Conservation (phyloP, 2,329 filamentous ascomycete genomes). For the Dryadomyces quercivorus region DNA sequence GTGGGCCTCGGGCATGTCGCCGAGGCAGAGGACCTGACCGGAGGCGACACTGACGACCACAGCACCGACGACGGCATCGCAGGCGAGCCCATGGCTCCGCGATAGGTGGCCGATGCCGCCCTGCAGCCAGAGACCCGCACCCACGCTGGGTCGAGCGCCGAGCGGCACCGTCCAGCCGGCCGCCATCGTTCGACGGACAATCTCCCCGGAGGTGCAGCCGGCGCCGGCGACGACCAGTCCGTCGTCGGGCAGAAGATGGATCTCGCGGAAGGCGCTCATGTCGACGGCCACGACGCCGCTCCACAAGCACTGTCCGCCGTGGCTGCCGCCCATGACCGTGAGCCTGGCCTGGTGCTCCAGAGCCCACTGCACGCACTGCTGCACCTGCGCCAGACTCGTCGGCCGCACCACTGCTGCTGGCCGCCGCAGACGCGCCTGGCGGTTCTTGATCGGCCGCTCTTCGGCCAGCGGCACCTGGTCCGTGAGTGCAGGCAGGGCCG, state of each 20-base stretch:
- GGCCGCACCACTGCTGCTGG: conserved; percentile 34
- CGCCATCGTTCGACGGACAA: conserved; percentile 33
- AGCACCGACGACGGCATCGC: conserved; percentile 48
- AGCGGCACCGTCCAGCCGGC: conserved; percentile 43
- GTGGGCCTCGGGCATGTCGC: conserved; percentile 34
- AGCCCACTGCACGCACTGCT: conserved; percentile 45
- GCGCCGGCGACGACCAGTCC: conserved; percentile 35
- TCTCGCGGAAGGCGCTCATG: conserved; percentile 41
- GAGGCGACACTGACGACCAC: conserved; percentile 39
- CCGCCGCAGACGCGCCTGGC: conserved; percentile 31
- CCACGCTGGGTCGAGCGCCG: conserved; percentile 50
- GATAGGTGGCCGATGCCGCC: conserved; percentile 52
- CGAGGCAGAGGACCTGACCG: conserved; percentile 35
- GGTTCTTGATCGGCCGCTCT: conserved; percentile 32
- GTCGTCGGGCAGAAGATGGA: conserved; percentile 27
- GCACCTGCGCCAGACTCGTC: conserved; percentile 33
- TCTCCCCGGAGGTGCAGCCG: conserved; percentile 45
- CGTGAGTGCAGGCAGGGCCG: conserved; percentile 27
- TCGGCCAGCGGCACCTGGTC: conserved; percentile 24
- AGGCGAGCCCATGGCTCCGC: conserved; percentile 42
- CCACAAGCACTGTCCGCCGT: conserved; percentile 46
- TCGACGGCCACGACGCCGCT: conserved; percentile 42
- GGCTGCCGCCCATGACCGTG: conserved; percentile 43
- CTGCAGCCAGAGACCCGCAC: conserved; percentile 19
- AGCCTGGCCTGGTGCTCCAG: conserved; percentile 29